Evolutionary conservation across 208 protist genomes (phyloP).

Genomic region (Perkinsela sp.): DNA sequence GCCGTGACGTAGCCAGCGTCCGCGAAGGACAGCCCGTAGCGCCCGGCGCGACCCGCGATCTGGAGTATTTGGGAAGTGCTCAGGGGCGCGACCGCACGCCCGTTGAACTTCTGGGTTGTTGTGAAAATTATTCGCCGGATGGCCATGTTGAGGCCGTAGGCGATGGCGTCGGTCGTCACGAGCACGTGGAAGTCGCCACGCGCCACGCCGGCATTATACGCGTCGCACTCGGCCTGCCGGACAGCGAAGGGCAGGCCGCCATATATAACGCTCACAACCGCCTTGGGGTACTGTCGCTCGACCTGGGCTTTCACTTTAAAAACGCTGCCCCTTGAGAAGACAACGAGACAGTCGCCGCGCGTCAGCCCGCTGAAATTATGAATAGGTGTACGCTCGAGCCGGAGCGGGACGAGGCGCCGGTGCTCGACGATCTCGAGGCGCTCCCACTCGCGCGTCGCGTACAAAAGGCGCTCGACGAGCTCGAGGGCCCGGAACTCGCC

Average conservation of each 20-base stretch:
- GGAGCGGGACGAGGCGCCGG: conserved; percentile 33
- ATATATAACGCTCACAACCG: conserved; percentile 50
- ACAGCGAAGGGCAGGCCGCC: conserved; percentile 64
- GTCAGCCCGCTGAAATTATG: conserved; percentile 13
- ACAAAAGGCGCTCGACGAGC: conserved; percentile 26
- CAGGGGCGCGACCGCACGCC: conserved; percentile 12
- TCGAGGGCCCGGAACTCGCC: conserved; percentile 34
- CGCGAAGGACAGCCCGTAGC: conserved; percentile 19
- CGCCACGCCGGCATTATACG: conserved; percentile 45
- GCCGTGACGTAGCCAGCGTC: conserved; percentile 24
- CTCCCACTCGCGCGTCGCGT: conserved; percentile 25
- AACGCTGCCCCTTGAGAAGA: conserved; percentile 35
- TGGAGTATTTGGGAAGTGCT: conserved; percentile 17
- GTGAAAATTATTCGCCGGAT: conserved; percentile 62
- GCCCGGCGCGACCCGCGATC: conserved; percentile 57
- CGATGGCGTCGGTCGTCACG: conserved; percentile 72
- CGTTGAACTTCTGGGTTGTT: conserved; percentile 45
- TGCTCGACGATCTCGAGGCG: conserved; percentile 27
- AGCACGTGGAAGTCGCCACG: conserved; percentile 24
- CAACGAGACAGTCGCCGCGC: conserved; percentile 58
- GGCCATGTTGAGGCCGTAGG: conserved; percentile 77
- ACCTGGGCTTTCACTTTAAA: conserved; percentile 16
- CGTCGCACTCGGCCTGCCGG: conserved; percentile 27
- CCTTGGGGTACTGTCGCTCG: conserved; percentile 11
- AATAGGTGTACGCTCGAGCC: conserved; percentile 11